Conservation (phyloP, 164 flowering plant species). For the Paratinospora sagittata region DNA sequence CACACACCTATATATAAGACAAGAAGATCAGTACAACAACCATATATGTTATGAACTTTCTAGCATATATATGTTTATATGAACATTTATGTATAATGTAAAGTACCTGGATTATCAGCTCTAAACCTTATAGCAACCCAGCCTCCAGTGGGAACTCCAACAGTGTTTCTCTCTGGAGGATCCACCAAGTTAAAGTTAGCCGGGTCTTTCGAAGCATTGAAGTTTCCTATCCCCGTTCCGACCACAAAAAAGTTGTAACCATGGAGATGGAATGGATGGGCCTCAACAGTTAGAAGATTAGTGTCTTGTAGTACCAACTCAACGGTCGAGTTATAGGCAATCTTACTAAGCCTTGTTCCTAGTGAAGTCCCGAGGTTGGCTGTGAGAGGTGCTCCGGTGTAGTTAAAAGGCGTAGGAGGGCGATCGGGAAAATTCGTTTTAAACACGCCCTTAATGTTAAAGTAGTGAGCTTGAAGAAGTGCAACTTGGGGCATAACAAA, state of each 20-base stretch:
- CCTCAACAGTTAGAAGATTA: conserved; percentile 34
- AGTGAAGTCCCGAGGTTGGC: conserved; percentile 26
- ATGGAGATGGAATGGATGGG: conserved; percentile 49
- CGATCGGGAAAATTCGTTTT: conserved; percentile 35
- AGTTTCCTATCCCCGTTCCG: conserved; percentile 41
- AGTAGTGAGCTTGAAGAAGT: conserved; percentile 42
- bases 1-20: conserved; percentile 42
- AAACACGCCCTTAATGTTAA: conserved; percentile 28
- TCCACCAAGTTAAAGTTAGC: conserved; percentile 47
- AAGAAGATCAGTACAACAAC: background rate
- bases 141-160: conserved; percentile 60
- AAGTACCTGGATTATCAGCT: conserved; percentile 58
- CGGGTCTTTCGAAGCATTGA: conserved; percentile 34
- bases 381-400: conserved; percentile 38
- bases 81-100: background rate
- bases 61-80: too few relatives aligned
- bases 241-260: conserved; percentile 44
- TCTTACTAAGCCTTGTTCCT: conserved; percentile 32
- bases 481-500: conserved; percentile 37
- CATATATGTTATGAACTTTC: too few relatives aligned
- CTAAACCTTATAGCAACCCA: conserved; percentile 57
- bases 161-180: conserved; percentile 57
- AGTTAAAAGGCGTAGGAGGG: conserved; percentile 35
- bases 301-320: conserved; percentile 45
- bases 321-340: conserved; percentile 35